Percentiles rank a stretch among this genome's conserved stretches.
Conservation (phyloP, 352 stramenopile genomes). For the Phytophthora fragariaefolia region DNA sequence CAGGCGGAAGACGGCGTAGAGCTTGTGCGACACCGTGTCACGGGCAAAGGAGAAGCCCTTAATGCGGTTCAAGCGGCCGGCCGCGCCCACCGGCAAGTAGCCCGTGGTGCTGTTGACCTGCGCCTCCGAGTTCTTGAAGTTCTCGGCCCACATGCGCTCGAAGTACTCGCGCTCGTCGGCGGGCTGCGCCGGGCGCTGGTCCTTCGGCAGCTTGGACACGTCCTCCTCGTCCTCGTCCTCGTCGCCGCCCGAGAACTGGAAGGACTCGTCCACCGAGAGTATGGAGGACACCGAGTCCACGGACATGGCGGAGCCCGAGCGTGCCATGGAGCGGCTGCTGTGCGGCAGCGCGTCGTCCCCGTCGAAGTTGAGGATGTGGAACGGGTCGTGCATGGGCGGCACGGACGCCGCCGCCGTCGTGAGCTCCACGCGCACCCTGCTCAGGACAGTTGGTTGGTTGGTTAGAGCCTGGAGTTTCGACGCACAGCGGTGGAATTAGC, state of each 20-base stretch:
- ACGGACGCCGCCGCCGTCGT: slow-evolving; percentile 52
- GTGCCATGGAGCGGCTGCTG: slow-evolving; percentile 31
- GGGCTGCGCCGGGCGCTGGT: slow-evolving; percentile 75
- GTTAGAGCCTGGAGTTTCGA: neutral
- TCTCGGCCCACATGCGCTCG: slow-evolving; percentile 80
- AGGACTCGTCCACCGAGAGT: slow-evolving; percentile 69
- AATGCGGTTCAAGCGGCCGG: slow-evolving; percentile 78
- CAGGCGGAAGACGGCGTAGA: slow-evolving; percentile 85
- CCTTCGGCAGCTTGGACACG: slow-evolving; percentile 60
- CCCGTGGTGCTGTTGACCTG: slow-evolving; percentile 67
- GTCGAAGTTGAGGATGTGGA: slow-evolving; percentile 75
- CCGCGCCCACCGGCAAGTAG: slow-evolving; percentile 72
- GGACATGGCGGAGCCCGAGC: slow-evolving; percentile 70
- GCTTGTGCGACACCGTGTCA: slow-evolving; percentile 65
- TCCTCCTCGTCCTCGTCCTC: slow-evolving; percentile 43
- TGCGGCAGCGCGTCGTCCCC: slow-evolving; percentile 18
- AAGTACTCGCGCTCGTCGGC: slow-evolving; percentile 84
- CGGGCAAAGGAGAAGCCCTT: slow-evolving; percentile 82
- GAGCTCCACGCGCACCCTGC: slow-evolving; percentile 60
- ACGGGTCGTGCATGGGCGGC: slow-evolving; percentile 78
- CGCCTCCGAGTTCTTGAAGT: slow-evolving; percentile 85
- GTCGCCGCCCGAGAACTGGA: slow-evolving; percentile 44
- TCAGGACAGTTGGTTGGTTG: slow-evolving; percentile 3
- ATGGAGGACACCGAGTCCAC: slow-evolving; percentile 62
- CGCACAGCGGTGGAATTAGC: too few species aligned